Evolutionary conservation across 768 basidiomycete species (phyloP).

Genomic region (Suillus tomentosus): DNA sequence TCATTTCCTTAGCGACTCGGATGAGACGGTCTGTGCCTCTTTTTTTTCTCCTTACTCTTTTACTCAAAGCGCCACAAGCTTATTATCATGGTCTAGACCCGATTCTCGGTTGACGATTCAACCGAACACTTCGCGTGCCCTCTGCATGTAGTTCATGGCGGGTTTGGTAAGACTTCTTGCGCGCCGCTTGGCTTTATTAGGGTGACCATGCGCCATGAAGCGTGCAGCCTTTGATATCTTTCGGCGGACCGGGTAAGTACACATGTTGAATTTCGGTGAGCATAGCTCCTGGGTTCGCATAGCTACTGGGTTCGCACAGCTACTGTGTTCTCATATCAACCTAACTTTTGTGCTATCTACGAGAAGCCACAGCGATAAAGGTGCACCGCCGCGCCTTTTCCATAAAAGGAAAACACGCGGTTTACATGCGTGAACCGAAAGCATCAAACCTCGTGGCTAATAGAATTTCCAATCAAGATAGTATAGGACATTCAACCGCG

Average conservation of each 20-base stretch:
- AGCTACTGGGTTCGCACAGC: too few species aligned
- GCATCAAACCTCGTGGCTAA: conserved; percentile 31
- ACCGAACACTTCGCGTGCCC: neutral
- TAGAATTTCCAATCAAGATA: conserved; percentile 27
- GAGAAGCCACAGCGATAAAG: conserved; percentile 12
- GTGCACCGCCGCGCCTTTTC: conserved; percentile 24
- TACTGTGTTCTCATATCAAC: too few species aligned
- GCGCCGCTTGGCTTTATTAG: conserved; percentile 4
- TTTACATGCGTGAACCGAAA: conserved; percentile 28
- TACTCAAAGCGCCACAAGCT: neutral
- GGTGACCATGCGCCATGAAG: conserved; percentile 5
- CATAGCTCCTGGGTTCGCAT: too few species aligned
- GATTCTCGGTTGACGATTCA: neutral
- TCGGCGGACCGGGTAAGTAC: too few species aligned
- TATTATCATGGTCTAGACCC: conserved; percentile 5
- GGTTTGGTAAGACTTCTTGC: conserved; percentile 8
- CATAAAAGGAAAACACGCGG: conserved; percentile 38
- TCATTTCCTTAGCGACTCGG: conserved; percentile 5
- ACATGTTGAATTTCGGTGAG: neutral
- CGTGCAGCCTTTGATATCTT: neutral
- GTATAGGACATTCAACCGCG: conserved; percentile 26
- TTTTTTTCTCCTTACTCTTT: conserved; percentile 6
- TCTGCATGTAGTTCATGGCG: conserved; percentile 1
- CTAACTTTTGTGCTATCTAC: conserved; percentile 9
- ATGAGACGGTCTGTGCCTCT: neutral